Base-by-base conservation (phyloP, 352 stramenopile species). In the Pythium phragmiticola region DNA sequence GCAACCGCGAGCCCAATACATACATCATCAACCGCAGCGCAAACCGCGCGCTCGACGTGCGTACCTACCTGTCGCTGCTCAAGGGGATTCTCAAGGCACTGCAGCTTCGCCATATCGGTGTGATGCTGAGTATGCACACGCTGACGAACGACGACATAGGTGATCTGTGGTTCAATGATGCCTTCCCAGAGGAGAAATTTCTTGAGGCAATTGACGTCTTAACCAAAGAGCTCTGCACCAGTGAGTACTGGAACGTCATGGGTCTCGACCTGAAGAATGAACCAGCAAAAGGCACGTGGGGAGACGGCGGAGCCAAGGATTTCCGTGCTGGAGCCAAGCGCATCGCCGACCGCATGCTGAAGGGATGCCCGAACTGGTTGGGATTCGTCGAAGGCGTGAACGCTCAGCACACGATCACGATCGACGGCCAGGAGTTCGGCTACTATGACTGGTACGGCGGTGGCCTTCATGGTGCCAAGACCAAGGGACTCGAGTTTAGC, bases 381-480 rank as follows among this genome's bases (percentile, higher is more conserved):
- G 81, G 68, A 59, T 92, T 92, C 36, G 80, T 92, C 30, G 74
- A 90, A 65, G 83, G 81, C 43, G 72, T 84, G 19, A 82, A 87
- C 26, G 26, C 26, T 28, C 48, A 70, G 12, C 48, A 85, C 47
- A 61, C 67, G 12, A 74, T 87, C 46, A 78, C 53, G 14, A 77
- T 88, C 48, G 81, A 87, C 17, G 75, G 70, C 8, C 68, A 75
- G 11, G 39, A 70, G 7, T 87, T 80, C 46, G 43, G 68, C 6
- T 89, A 89, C 56, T 85, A 87, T n/a, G 81, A 89, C 54, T 92
- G 80, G 80, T 87, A 80, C 37, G 82, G 82, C 23, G 78, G 76
- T n/a, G 79, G 77, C 2, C 73, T 90, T 0, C 75, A 85, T 56
- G 58, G 72, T 5, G 76, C 72, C 17, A 64, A 68, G 14, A 69